These are phyloP conservation scores for Theileria equi DNA, from an alignment of 169 alveolate genomes.

Conservation along the genomic window DNA sequence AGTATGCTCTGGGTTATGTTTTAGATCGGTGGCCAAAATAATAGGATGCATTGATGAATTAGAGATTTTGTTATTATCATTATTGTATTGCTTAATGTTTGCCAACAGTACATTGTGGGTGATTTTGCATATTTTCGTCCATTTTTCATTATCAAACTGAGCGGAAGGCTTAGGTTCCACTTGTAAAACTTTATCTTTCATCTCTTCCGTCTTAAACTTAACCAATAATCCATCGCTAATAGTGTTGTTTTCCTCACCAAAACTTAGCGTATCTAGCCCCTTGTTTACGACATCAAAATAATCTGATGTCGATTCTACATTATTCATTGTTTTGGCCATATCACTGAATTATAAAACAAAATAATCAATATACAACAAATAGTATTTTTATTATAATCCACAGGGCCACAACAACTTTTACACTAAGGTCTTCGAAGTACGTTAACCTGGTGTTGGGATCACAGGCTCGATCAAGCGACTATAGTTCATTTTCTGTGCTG, in stretches of 20 bases:
- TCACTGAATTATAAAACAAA: conserved; percentile 4
- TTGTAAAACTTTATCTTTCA: background rate
- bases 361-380: conserved; percentile 8
- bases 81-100: conserved; percentile 11
- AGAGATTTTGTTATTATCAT: background rate
- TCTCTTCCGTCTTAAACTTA: background rate
- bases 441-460: no score
- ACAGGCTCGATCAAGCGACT: no score
- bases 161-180: background rate
- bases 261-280: background rate
- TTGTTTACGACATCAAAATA: background rate
- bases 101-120: conserved; percentile 16
- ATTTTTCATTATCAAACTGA: conserved; percentile 19
- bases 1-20: background rate
- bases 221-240: background rate
- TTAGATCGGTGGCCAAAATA: background rate
- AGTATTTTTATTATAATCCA: background rate
- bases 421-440: no score
- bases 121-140: conserved; percentile 31
- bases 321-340: conserved; percentile 6
- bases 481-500: no score
- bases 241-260: background rate
- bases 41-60: conserved; percentile 1
- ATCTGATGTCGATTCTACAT: background rate
- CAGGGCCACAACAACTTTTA: no score